These are phyloP conservation scores for Cantharellus anzutake DNA, from an alignment of 768 basidiomycete genomes.

Conservation along the genomic window DNA sequence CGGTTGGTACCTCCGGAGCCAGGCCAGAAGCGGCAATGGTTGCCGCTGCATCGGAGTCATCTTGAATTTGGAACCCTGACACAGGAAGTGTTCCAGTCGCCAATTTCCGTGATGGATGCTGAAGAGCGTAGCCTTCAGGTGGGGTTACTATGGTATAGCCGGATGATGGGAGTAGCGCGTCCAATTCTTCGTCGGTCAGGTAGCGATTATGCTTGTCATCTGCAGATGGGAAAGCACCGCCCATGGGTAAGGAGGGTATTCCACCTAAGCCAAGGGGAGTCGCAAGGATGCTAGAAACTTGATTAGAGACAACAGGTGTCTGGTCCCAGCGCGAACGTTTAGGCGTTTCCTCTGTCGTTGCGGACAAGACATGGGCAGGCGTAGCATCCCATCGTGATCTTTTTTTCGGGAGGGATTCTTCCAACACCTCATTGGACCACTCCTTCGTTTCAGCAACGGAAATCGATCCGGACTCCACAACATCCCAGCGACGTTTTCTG, in stretches of 20 bases:
- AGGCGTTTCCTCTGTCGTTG: constrained; percentile 39
- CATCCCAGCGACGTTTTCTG: constrained; percentile 72
- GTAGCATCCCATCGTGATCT: constrained; percentile 94
- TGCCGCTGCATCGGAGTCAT: constrained; percentile 79
- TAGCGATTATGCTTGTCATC: constrained; percentile 96
- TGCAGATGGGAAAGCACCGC: constrained; percentile 23
- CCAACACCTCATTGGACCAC: constrained; percentile 60
- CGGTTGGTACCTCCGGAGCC: constrained; percentile 83
- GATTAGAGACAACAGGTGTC: constrained; percentile 35
- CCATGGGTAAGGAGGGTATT: constrained; percentile 8
- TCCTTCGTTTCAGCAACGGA: constrained; percentile 40
- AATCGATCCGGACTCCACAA: constrained; percentile 22
- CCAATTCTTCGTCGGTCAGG: constrained; percentile 88
- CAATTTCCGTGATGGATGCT: constrained; percentile 32
- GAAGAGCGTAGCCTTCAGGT: constrained; percentile 77
- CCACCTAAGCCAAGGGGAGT: constrained; percentile 14
- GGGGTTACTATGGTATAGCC: constrained; percentile 89
- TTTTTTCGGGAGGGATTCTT: constrained; percentile 61
- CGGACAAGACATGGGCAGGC: constrained; percentile 40
- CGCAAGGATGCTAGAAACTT: constrained; percentile 16
- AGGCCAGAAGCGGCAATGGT: constrained; percentile 80
- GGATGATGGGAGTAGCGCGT: constrained; percentile 63
- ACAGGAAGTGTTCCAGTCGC: constrained; percentile 32
- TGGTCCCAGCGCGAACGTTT: constrained; percentile 97
- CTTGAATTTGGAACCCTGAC: constrained; percentile 92